These are phyloP conservation scores for Metschnikowia borealis DNA, from an alignment of 805 yeast genomes.

Conservation along the genomic window DNA sequence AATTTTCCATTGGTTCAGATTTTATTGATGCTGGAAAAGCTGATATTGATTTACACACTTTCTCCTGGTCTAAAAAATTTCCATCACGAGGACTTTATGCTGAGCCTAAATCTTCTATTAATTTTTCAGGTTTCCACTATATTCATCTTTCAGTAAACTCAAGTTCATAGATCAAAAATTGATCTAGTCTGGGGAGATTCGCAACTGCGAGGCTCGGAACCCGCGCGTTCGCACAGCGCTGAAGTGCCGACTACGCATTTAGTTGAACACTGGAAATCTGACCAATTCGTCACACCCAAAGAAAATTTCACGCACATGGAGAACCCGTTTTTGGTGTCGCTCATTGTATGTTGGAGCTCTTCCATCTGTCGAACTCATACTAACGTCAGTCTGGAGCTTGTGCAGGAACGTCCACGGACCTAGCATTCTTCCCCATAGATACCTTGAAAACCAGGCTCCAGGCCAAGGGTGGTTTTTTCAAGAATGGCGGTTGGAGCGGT, in stretches of 20 bases:
- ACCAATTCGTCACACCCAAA: background rate
- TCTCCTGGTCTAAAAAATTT: too few species aligned
- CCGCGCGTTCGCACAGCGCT: constrained; percentile 1
- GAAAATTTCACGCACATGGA: constrained; percentile 20
- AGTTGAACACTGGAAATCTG: background rate
- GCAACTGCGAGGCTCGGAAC: background rate
- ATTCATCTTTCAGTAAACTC: too few species aligned
- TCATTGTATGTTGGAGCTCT: constrained; percentile 26
- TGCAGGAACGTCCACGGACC: constrained; percentile 94
- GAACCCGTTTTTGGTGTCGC: constrained; percentile 28
- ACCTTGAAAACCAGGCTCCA: constrained; percentile 92
- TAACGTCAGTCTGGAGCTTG: constrained; percentile 71
- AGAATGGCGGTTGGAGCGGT: constrained; percentile 90
- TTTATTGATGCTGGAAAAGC: too few species aligned
- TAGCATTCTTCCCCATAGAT: constrained; percentile 93
- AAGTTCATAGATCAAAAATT: too few species aligned
- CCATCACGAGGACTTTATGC: too few species aligned
- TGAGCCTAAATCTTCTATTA: too few species aligned
- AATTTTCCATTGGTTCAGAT: too few species aligned
- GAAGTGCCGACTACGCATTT: background rate
- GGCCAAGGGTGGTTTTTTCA: constrained; percentile 91
- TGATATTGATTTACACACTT: too few species aligned
- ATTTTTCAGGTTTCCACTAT: too few species aligned
- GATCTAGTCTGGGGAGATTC: background rate
- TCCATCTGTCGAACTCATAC: constrained; percentile 3